Evolutionary conservation across 768 basidiomycete species (phyloP), one percentile per base, ranked within the genome.

Genomic region (Mycena pura): DNA sequence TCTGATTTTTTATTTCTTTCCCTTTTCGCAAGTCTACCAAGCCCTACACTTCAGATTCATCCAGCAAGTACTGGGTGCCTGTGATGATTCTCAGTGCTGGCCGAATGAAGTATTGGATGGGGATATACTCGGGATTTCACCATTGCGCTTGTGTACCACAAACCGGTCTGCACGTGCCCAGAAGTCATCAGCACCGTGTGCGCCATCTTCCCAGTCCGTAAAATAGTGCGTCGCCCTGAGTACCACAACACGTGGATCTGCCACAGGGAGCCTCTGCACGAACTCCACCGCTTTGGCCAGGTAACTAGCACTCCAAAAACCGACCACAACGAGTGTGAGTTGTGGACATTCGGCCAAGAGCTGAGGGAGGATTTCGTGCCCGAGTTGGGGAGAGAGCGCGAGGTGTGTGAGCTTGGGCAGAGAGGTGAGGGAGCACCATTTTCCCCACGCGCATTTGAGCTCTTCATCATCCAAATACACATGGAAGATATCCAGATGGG

Each of bases 321-420:
- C 28, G 13, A 24, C 39, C 5, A 47, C 27, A 4, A 44, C 27
- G 8, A 47, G 11, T 3, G 28, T 3, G 6, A 47, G 44, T 10
- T n/a, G n/a, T 8, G 45, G 14, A 17, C 54, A 56, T 56, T 36
- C 44, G 1, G 17, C 44, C 6, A 56, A 3, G n/a, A 8, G 32
- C 4, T 27, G 24, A 5, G 15, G n/a, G 7, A 56, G 24, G 15
- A 56, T 45, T 10, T 21, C 24, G 5, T 3, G 13, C n/a, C 44
- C n/a, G 2, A 38, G 9, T 5, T 19, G 5, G 11, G 46, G 44
- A 5, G 44, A 38, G 17, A 56, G 27, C 19, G 32, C 34, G 2
- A 56, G 44, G 21, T 56, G 54, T 11, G 54, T 56, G 10, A 56
- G 36, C 21, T 29, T 45, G 24, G 54, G 54, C 29, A 56, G 54